Evolutionary conservation across 2,329 filamentous ascomycete species (phyloP), one percentile per base, ranked within the genome.

Genomic region (Ramichloridium luteum): DNA sequence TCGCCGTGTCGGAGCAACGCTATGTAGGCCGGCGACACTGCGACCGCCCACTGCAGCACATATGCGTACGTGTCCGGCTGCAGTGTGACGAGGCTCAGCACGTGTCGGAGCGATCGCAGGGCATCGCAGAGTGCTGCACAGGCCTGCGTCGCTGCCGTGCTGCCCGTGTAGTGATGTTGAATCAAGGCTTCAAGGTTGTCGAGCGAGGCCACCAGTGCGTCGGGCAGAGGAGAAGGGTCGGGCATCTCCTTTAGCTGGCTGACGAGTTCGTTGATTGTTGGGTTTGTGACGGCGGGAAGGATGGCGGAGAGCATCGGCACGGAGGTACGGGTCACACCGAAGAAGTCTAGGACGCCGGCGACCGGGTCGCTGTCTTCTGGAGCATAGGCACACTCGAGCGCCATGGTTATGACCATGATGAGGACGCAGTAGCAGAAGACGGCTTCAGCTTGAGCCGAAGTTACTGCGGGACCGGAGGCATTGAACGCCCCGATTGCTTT

Each of bases 1-100:
- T 35, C 32, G 9, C 34, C 37, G 9, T 36, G 13, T 14, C 39
- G 31, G 6, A 50, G 26, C 5, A 47, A 31, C 10, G 30, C 20
- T 13, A 47, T 33, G 22, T 41, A 50, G 3, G 37, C 38, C 6
- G 34, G 5, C 37, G 32, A 14, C 16, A 15, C n/a, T 27, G 16
- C n/a, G 27, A 28, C 13, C 28, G 28, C 10, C 45, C 45, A 50
- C 5, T 33, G 30, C 5, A 48, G 34, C 5, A 43, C 34, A 18
- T 46, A 36, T 1, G 34, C 38, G 43, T 43, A 48, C 8, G 36
- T 28, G 2, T 38, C 36, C 11, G 47, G 42, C 10, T 34, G 37
- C 26, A 37, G 35, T 8, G 31, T 35, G 4, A 39, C 32, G 18
- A 38, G 30, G 12, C 35, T 40, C 32, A 45, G 40, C 31, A 45